Percentiles rank a stretch among this genome's conserved stretches.
Evolutionary conservation across 2,329 filamentous ascomycete species (phyloP).

Genomic region (Aspergillus amoenus): DNA sequence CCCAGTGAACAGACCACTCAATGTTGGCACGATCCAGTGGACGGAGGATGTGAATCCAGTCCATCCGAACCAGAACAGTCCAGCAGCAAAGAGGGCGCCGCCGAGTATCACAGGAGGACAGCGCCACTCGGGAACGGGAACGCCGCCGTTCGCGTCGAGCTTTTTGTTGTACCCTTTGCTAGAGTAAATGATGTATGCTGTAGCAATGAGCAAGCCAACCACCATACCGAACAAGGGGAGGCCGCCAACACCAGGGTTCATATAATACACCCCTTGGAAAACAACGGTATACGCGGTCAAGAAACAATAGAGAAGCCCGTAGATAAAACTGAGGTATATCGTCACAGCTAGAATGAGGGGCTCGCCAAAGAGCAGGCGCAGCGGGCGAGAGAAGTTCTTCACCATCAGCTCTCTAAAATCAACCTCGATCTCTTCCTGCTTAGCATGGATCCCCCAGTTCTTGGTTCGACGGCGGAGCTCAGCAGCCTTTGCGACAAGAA

Average conservation of each 20-base stretch:
- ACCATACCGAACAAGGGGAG: slow-evolving; percentile 86
- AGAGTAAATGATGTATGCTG: slow-evolving; percentile 61
- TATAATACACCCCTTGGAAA: slow-evolving; percentile 60
- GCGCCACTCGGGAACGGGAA: slow-evolving; percentile 59
- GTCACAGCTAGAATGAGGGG: slow-evolving; percentile 44
- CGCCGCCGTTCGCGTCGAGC: slow-evolving; percentile 63
- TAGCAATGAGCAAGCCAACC: slow-evolving; percentile 67
- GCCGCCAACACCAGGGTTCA: slow-evolving; percentile 68
- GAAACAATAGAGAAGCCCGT: slow-evolving; percentile 32
- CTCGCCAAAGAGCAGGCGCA: slow-evolving; percentile 42
- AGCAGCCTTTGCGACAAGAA: slow-evolving; percentile 53
- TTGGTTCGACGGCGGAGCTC: slow-evolving; percentile 53
- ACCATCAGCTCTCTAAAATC: slow-evolving; percentile 47
- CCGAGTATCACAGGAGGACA: slow-evolving; percentile 55
- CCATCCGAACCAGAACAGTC: slow-evolving; percentile 79
- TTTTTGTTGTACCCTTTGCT: slow-evolving; percentile 69
- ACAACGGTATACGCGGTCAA: slow-evolving; percentile 39
- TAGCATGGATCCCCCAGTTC: slow-evolving; percentile 60
- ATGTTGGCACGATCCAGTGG: slow-evolving; percentile 42
- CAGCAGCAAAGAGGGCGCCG: slow-evolving; percentile 54
- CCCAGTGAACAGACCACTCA: slow-evolving; percentile 54
- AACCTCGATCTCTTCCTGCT: slow-evolving; percentile 52
- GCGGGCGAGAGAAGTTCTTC: slow-evolving; percentile 48
- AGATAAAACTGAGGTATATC: slow-evolving; percentile 41
- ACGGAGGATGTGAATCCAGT: slow-evolving; percentile 54